Conservation (phyloP, 78 protist species). For the Emiliania huxleyi region DNA sequence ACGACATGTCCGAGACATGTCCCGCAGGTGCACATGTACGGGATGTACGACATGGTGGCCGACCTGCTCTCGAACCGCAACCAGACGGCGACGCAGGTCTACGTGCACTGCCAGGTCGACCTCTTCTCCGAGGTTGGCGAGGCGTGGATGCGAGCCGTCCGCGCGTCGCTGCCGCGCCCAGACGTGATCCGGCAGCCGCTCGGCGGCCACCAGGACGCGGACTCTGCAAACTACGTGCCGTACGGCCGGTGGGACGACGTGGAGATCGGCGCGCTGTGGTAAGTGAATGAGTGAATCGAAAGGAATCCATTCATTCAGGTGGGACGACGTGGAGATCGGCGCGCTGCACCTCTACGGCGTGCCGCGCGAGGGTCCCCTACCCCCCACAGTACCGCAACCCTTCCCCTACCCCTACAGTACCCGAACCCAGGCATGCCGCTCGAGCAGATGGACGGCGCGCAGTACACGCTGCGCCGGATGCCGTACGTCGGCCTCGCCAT, state of each 20-base stretch:
- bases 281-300: no score
- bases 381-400: no score
- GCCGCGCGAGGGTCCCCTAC: background rate
- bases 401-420: no score
- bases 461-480: background rate
- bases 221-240: background rate
- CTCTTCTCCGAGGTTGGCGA: background rate
- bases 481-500: slow-evolving; percentile 3
- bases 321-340: background rate
- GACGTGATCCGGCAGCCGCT: background rate
- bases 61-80: background rate
- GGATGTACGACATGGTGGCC: background rate
- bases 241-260: background rate
- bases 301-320: no score
- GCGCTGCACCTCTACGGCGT: background rate
- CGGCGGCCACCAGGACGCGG: background rate
- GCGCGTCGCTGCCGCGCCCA: background rate
- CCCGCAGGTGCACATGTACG: background rate
- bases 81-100: background rate
- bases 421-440: no score
- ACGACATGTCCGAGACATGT: no score
- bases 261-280: background rate
- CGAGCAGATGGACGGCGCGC: slow-evolving; percentile 1
- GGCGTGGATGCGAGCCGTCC: background rate
- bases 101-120: background rate